Base-by-base conservation (phyloP, 1,139 yeast genomes). In the Saccharomyces hybrid region DNA sequence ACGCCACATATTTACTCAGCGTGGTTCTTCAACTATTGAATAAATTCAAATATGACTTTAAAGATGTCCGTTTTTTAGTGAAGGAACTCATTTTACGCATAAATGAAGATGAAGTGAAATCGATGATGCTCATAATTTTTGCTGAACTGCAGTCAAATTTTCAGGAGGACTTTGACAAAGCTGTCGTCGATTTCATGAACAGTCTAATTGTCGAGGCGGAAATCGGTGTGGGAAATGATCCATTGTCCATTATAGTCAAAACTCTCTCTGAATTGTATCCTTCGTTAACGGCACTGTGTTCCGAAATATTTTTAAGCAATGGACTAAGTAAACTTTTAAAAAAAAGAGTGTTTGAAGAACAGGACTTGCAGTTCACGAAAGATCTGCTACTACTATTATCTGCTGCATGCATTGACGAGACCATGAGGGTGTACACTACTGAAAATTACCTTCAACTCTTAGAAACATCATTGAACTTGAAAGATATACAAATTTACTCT, bases 391-490 rank as follows among this genome's bases (percentile, higher is more conserved):
- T 51, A 13, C 52, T 67, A 31, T 52, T 69, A 26, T 62, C 68
- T 3, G 59, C 60, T 13, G 70, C 68, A 7, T 68, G 72, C 49
- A 61, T 67, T 49, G 71, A 68, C 55, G 70, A 67, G 50, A 59
- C 60, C 14, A 63, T 65, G 3, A 62, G 71, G 55, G 55, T 51
- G 11, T 59, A 62, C 51, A 63, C 68, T 42, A 57, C 68, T 4
- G 69, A 67, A 44, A 57, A 65, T 47, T 68, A 66, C 53, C 51
- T 60, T 14, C 50, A 52, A 6, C 50, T 61, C 0, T 54, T 69
- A 28, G 67, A 66, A 48, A 54, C 57, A 27, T 54, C 69, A 4
- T 53, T 65, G 47, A 49, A 53, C 4, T 53, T 59, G n/a, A 52
- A 58, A 19, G 52, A 58, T 4, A 64, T 58, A 50, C 57, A 58